Evolutionary conservation across 768 basidiomycete species (phyloP), one percentile per base, ranked within the genome.

Genomic region (Phanerochaete sordida): DNA sequence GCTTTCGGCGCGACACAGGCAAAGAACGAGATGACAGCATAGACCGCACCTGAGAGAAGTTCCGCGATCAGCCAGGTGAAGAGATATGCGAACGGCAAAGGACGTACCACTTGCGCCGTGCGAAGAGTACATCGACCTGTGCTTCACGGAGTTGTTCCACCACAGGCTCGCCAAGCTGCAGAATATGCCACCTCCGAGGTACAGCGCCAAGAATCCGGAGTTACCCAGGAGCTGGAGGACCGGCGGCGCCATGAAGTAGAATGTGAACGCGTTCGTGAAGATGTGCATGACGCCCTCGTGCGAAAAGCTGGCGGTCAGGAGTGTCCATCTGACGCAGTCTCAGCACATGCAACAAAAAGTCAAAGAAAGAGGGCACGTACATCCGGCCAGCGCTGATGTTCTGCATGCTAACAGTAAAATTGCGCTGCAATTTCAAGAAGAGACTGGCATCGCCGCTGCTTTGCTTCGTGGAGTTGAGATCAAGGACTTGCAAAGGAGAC

Each of bases 41-140:
- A 89, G 50, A 91, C 83, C 13, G 91, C 87, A 58, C 87, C 91
- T 88, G 65, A n/a, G n/a, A n/a, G n/a, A n/a, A n/a, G n/a, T n/a
- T n/a, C n/a, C n/a, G n/a, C n/a, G n/a, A n/a, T n/a, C n/a, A n/a
- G n/a, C n/a, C n/a, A n/a, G n/a, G n/a, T n/a, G n/a, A 21, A 31
- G 50, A 26, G 44, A 59, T 48, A 26, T 54, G 23, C 35, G 43
- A 52, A 47, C 5, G 23, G 56, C 46, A 8, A 37, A 26, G n/a
- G 11, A 66, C 82, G 58, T 60, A 88, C 91, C 92, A 65, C 91
- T 93, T 60, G 91, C 91, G 37, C 91, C 91, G 58, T 78, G 76
- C 44, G 87, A 72, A 61, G 78, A 61, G 60, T 77, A 66, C 60
- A 68, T 51, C 27, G 50, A 65, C 2, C 70, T 66, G 27, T 47